Evolutionary conservation across 176 grass and related monocot genomes (phyloP), one percentile per base, ranked within the genome.

Genomic region (Hyparrhenia diplandra): DNA sequence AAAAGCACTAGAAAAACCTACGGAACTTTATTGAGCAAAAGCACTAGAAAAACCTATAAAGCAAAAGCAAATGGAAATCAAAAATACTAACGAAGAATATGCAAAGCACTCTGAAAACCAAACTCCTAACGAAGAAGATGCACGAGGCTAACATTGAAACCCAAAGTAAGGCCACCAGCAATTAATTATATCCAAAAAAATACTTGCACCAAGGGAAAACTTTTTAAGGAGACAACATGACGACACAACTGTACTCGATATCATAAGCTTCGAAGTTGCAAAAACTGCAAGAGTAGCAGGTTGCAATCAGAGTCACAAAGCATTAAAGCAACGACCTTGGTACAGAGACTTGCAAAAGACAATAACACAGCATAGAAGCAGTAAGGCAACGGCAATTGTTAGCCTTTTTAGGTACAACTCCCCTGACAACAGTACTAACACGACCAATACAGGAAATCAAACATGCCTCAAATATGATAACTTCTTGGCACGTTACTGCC

Each of bases 221-320:
- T 12, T 3, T 23, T 9, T 8, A 2, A 30, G 13, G 16, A 3
- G 35, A 31, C 35, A 76, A 55, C 6, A 20, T 17, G 4, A 73
- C 13, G 2, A 31, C 4, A 72, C 8, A 32, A 20, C 46, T 27
- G 24, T 30, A 28, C 2, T 27, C 12, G 10, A 42, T 42, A 42
- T 42, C 21, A 32, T 32, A 88, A 45, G 27, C 7, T 59, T 68
- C 60, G 42, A 60, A 37, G 28, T 51, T 59, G 86, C 74, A 66
- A 14, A 78, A 72, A 79, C 58, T 30, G 86, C 31, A 14, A 6
- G 5, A 18, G 21, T 20, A 47, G 46, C n/a, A 73, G 25, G 11
- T 40, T 39, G 47, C 58, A 54, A 58, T 1, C 39, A 74, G 31
- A 32, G 18, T 54, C 29, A 65, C 62, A 69, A 68, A 73, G 4